phyloP scores from a whole-genome alignment of 129 eudicot genomes.

The Scalesia atractyloides region DNA sequence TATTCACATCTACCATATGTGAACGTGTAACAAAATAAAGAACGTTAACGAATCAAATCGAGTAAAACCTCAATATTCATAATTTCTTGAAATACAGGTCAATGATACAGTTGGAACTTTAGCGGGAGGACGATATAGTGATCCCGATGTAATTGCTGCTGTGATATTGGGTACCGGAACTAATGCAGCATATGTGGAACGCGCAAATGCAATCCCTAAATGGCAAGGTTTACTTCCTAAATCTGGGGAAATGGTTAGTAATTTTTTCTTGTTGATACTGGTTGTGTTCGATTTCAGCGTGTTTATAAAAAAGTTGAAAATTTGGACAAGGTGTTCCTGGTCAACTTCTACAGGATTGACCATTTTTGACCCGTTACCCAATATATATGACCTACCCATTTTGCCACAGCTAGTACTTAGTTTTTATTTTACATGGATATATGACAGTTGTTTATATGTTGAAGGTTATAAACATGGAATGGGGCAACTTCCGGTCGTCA shows the following conservation, averaged over 20 bases:
- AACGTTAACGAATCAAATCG: neutral
- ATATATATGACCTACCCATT: no score
- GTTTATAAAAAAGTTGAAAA: no score
- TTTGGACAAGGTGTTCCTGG: no score
- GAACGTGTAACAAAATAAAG: neutral
- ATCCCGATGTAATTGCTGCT: conserved; percentile 71
- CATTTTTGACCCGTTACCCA: no score
- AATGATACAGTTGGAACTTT: conserved; percentile 87
- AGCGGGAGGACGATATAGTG: conserved; percentile 67
- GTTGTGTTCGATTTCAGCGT: neutral
- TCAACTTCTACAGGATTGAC: no score
- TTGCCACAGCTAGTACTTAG: no score
- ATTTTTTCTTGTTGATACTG: neutral
- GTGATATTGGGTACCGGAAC: conserved; percentile 91
- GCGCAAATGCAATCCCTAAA: conserved; percentile 79
- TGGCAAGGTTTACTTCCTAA: conserved; percentile 74
- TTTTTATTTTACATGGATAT: no score
- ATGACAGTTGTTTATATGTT: conserved; percentile 11
- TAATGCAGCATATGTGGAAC: conserved; percentile 86
- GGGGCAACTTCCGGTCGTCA: conserved; percentile 83
- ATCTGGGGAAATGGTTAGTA: conserved; percentile 80
- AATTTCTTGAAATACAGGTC: conserved; percentile 47
- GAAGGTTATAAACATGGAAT: conserved; percentile 89
- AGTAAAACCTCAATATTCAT: neutral
- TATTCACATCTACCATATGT: neutral